Conservation (phyloP, 805 yeast species). For the Clavispora carvajalis region DNA sequence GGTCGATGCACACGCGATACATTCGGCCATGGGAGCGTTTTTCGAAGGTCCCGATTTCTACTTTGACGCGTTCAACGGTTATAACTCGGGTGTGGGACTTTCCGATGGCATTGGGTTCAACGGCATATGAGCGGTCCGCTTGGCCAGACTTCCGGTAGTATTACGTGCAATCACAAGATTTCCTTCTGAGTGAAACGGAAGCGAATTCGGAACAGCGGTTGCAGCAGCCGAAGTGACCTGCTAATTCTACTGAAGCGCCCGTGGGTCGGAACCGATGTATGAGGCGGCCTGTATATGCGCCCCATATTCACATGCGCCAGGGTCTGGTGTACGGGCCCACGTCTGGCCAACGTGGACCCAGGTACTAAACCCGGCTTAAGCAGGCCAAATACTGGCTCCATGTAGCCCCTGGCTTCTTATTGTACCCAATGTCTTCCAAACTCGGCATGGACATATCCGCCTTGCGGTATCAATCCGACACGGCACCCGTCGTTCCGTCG, state of each 20-base stretch:
- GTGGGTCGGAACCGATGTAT: too few species aligned
- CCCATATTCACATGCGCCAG: background rate
- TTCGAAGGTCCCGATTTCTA: slow-evolving; percentile 9
- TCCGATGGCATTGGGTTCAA: background rate
- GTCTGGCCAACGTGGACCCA: background rate
- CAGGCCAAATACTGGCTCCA: too few species aligned
- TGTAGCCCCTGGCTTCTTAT: too few species aligned
- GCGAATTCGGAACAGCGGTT: too few species aligned
- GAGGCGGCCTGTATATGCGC: background rate
- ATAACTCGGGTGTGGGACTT: background rate
- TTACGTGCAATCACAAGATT: too few species aligned
- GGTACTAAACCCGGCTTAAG: background rate
- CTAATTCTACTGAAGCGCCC: too few species aligned
- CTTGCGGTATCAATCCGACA: background rate
- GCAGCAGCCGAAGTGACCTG: too few species aligned
- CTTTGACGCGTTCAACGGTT: slow-evolving; percentile 4
- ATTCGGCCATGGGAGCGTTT: slow-evolving; percentile 8
- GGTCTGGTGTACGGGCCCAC: background rate
- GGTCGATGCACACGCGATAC: background rate
- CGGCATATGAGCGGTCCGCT: background rate
- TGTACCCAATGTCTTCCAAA: background rate
- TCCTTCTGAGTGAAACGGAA: too few species aligned
- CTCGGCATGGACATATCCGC: too few species aligned
- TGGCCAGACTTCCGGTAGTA: too few species aligned
- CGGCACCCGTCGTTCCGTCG: slow-evolving; percentile 1